These are phyloP conservation scores for Trypanosomatidae sp. DNA, from an alignment of 208 protist genomes.

Conservation along the genomic window DNA sequence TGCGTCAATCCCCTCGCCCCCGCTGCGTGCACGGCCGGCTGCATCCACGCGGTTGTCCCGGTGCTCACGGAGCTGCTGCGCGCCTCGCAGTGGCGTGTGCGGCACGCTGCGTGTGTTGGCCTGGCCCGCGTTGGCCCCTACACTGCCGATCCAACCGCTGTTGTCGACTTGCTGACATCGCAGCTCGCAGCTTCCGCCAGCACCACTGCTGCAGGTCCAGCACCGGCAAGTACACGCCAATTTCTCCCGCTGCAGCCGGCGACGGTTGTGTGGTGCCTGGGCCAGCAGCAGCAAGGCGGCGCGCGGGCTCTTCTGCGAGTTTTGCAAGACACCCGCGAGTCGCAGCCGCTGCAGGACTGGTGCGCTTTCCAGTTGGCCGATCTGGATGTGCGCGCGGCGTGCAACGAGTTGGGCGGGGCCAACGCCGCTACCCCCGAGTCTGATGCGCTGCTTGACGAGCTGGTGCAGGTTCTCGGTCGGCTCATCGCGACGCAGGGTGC, in stretches of 20 bases:
- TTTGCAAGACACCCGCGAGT: slow-evolving; percentile 13
- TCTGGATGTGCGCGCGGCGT: slow-evolving; percentile 30
- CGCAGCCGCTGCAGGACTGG: slow-evolving; percentile 30
- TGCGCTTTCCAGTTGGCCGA: slow-evolving; percentile 39
- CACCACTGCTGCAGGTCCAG: background rate
- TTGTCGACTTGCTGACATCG: slow-evolving; percentile 5
- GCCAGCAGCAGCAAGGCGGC: slow-evolving; percentile 40
- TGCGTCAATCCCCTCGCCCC: slow-evolving; percentile 23
- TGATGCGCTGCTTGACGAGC: slow-evolving; percentile 33
- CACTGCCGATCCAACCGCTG: slow-evolving; percentile 15
- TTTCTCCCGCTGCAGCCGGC: slow-evolving; percentile 18
- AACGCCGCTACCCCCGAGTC: background rate
- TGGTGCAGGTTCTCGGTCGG: slow-evolving; percentile 37
- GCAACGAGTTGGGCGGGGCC: slow-evolving; percentile 11
- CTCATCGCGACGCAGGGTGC: slow-evolving; percentile 30
- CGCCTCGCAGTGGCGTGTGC: slow-evolving; percentile 41
- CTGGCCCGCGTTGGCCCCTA: slow-evolving; percentile 42
- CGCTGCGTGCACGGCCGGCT: slow-evolving; percentile 2
- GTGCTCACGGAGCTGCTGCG: slow-evolving; percentile 29
- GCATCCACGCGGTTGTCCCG: background rate
- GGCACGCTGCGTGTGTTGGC: slow-evolving; percentile 58
- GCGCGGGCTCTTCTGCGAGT: slow-evolving; percentile 34
- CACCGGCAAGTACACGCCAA: slow-evolving; percentile 1
- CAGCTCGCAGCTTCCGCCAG: background rate
- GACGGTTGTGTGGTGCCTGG: slow-evolving; percentile 63